Evolutionary conservation across 192 early-diverging fungal species (phyloP).

Genomic region (Lobulomyces angularis): DNA sequence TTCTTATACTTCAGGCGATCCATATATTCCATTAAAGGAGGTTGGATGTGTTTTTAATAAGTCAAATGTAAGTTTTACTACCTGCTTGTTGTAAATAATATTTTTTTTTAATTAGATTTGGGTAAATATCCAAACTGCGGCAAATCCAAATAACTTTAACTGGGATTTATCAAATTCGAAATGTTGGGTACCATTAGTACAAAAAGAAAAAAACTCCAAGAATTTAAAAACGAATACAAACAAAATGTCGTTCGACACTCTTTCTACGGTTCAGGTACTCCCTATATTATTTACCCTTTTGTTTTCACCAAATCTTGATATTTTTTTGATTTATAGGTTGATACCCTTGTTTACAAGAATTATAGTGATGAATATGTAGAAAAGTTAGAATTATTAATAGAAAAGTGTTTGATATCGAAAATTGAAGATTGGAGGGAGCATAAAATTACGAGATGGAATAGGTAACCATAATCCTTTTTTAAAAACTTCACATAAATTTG

Average conservation of each 20-base stretch:
- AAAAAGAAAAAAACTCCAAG: not conserved
- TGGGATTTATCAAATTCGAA: slow-evolving; percentile 18
- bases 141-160: slow-evolving; percentile 20
- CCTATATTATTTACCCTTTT: too few species aligned
- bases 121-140: slow-evolving; percentile 32
- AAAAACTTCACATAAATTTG: not conserved
- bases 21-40: slow-evolving; percentile 24
- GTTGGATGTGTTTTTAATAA: slow-evolving; percentile 32
- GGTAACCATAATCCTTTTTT: too few species aligned
- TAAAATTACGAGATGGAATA: slow-evolving; percentile 39
- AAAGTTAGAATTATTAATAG: slow-evolving; percentile 27
- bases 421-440: slow-evolving; percentile 35
- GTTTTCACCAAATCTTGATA: not conserved
- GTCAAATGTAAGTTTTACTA: slow-evolving; percentile 24
- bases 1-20: slow-evolving; percentile 16
- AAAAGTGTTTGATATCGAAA: slow-evolving; percentile 20
- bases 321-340: slow-evolving; percentile 12
- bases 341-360: slow-evolving; percentile 18
- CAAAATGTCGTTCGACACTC: not conserved
- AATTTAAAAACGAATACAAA: not conserved
- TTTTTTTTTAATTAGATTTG: slow-evolving; percentile 24
- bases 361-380: slow-evolving; percentile 9
- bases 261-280: not conserved
- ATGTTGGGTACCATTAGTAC: slow-evolving; percentile 29
- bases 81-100: not conserved